Evolutionary conservation across 139 green algal genomes (phyloP), one percentile per base, ranked within the genome.

Genomic region (Volvox reticuliferus): DNA sequence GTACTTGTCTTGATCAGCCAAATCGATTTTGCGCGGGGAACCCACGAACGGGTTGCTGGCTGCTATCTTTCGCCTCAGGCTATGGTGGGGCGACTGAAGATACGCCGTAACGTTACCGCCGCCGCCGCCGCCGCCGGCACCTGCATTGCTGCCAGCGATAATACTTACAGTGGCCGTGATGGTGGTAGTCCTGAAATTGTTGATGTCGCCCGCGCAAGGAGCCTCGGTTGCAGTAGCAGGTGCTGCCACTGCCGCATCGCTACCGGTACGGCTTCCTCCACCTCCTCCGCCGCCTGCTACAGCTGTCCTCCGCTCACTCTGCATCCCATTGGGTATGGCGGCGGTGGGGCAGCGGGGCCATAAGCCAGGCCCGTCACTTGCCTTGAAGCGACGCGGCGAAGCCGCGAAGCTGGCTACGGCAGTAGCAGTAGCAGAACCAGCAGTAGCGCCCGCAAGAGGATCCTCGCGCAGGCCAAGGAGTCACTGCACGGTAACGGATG

Each of bases 361-460:
- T 81, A 19, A 30, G 75, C 14, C 75, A 20, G 30, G 75, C 32
- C 75, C 32, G 75, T 81, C 73, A 79, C 73, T 79, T 33, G 73
- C 19, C 73, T 55, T 55, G 44, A 55, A 44, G 73, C 67, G 73
- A 19, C 28, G 73, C 24, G 73, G 28, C 16, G 24, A 55, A 36
- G 73, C 73, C 24, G 28, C 73, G 75, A 28, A 30, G 65, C 65
- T 28, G 65, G 65, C 21, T 24, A 28, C 65, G 65, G 65, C 24
- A 73, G 65, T 81, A 30, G 75, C 75, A 61, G 75, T 36, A 81
- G 75, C 32, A 55, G 71, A 36, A 81, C 32, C 75, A 81, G 75
- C 33, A 81, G 75, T 55, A 55, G 75, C 75, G 75, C 75, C 75
- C 75, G 75, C 75, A 81, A 61, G 75, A 81, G 75, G 32, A 55